Evolutionary conservation across 2,329 filamentous ascomycete genomes (phyloP), one percentile per base, ranked within the genome.

Genomic region (Talaromyces verruculosus): DNA sequence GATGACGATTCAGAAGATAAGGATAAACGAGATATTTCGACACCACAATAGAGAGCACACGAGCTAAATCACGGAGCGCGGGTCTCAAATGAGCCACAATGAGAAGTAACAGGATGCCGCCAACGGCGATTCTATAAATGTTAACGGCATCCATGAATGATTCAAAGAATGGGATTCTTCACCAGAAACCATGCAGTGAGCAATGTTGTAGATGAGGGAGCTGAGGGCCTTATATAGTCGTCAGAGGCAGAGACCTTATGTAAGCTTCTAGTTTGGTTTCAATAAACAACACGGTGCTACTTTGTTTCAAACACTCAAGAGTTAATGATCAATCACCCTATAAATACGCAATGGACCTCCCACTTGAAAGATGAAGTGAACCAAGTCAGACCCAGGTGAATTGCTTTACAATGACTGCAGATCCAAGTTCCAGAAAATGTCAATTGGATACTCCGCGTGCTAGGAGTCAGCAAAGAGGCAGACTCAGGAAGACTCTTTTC

Each of bases 1-100:
- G 55, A 64, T 70, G 66, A 47, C 68, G 67, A 60, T 65, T 28
- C 66, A 72, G 25, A n/a, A 71, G 13, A 65, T 67, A 68, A 33
- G 45, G 65, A 25, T 69, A 65, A 8, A 63, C 69, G 35, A 71
- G 63, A 65, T 70, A 59, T 33, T 61, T 61, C 19, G 6, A 61
- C 4, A 61, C 17, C 15, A n/a, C 33, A 8, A 61, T 22, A 33
- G 39, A 61, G 19, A 61, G 17, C 1, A 30, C 17, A 7, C 11
- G 10, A 30, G 37, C 25, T 19, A 61, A 61, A 17, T 28, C 3
- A 45, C 5, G 17, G 22, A 61, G 10, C 5, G 15, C 11, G 7
- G 10, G 19, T 30, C 37, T 19, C 4, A n/a, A 15, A 30, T 35
- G 39, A 17, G 17, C 15, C 10, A 61, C 1, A 30, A 61, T 17